Conservation (phyloP, 805 yeast genomes). For the Hanseniaspora thailandica region DNA sequence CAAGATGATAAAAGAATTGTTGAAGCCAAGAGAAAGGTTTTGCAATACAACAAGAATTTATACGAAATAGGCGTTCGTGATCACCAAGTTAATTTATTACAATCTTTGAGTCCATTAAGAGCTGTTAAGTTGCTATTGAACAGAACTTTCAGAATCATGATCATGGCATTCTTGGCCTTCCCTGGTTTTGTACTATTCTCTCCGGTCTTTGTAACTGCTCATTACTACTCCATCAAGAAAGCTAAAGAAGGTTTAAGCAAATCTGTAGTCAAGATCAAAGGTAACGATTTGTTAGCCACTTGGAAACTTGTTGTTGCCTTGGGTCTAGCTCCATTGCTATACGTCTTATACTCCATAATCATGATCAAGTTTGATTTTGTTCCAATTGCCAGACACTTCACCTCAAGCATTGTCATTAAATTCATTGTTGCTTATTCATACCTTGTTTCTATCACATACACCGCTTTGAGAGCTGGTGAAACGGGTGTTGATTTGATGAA, state of each 20-base stretch:
- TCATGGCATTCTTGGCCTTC: constrained; percentile 52
- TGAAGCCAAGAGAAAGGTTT: constrained; percentile 48
- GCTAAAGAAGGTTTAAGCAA: constrained; percentile 69
- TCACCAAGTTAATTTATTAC: constrained; percentile 43
- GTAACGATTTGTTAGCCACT: constrained; percentile 89
- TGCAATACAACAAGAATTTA: constrained; percentile 56
- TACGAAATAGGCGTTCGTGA: constrained; percentile 52
- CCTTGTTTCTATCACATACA: constrained; percentile 65
- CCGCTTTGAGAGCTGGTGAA: constrained; percentile 88
- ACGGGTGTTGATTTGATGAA: constrained; percentile 82
- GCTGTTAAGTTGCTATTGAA: constrained; percentile 43
- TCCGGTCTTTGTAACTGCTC: constrained; percentile 76
- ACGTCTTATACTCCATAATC: constrained; percentile 63
- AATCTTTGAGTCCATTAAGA: constrained; percentile 42
- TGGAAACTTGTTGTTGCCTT: constrained; percentile 89
- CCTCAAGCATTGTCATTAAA: constrained; percentile 22
- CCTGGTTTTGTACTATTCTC: constrained; percentile 85
- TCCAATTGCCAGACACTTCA: constrained; percentile 15
- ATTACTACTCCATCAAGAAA: constrained; percentile 58
- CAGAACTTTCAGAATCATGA: constrained; percentile 45
- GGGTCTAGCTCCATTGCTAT: constrained; percentile 79
- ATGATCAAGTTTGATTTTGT: constrained; percentile 31
- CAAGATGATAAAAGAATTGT: constrained; percentile 53
- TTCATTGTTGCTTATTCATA: constrained; percentile 47
- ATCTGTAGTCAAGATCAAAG: constrained; percentile 82